Conservation (phyloP, 805 yeast species). For the Candida nonsorbophila region DNA sequence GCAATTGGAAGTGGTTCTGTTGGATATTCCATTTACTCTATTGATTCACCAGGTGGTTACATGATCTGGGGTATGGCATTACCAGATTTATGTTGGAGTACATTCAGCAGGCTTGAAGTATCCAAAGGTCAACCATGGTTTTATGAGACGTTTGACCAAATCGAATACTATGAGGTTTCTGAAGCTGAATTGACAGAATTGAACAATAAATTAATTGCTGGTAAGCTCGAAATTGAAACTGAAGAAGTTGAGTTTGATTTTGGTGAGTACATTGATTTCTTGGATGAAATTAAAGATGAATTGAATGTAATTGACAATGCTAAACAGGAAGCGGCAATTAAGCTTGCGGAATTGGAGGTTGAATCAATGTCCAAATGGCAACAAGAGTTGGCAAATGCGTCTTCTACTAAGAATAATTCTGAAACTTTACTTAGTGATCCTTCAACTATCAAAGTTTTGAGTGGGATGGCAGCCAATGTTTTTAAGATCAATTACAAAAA, state of each 20-base stretch:
- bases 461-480: constrained; percentile 27
- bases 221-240: constrained; percentile 18
- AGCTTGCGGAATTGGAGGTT: constrained; percentile 13
- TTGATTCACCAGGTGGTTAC: constrained; percentile 98
- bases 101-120: constrained; percentile 18
- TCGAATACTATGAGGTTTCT: constrained; percentile 28
- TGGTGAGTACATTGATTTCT: constrained; percentile 19
- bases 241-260: constrained; percentile 26
- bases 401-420: constrained; percentile 11
- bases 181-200: constrained; percentile 32
- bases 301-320: constrained; percentile 8
- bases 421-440: constrained; percentile 14
- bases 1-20: constrained; percentile 97
- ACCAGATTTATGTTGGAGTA: constrained; percentile 35
- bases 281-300: constrained; percentile 20
- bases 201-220: constrained; percentile 23
- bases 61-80: constrained; percentile 78
- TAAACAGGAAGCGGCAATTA: constrained; percentile 9
- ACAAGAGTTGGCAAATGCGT: constrained; percentile 15
- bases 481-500: constrained; percentile 19
- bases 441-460: constrained; percentile 12
- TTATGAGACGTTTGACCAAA: constrained; percentile 24
- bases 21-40: constrained; percentile 97
- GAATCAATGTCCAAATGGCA: constrained; percentile 13
- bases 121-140: constrained; percentile 22